Conservation (phyloP, 2,329 filamentous ascomycete species). For the Elsinoe fawcettii region DNA sequence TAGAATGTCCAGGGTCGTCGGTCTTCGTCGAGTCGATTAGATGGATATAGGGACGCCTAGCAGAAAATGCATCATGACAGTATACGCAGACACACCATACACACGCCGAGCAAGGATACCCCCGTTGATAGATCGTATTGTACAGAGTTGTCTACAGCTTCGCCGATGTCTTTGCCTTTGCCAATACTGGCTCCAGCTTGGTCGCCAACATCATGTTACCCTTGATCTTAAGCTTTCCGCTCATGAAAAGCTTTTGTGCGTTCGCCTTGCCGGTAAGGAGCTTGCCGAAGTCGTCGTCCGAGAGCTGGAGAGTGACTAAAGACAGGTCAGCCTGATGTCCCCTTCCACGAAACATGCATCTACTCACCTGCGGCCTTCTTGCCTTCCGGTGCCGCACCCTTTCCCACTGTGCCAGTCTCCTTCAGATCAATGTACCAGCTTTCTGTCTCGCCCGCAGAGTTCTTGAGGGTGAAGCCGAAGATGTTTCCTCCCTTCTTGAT, state of each 20-base stretch:
- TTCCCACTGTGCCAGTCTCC: constrained; percentile 72
- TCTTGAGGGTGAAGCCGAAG: constrained; percentile 90
- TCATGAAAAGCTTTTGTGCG: constrained; percentile 93
- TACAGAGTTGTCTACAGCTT: constrained; percentile 58
- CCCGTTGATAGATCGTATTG: background rate
- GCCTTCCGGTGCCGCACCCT: constrained; percentile 59
- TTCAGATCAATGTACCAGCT: constrained; percentile 96
- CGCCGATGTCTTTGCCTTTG: constrained; percentile 75
- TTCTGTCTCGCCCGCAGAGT: constrained; percentile 67
- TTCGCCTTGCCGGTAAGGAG: constrained; percentile 83
- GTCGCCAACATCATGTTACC: constrained; percentile 98
- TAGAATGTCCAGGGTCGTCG: constrained; percentile 27
- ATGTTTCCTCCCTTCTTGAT: constrained; percentile 82
- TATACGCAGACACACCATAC: background rate
- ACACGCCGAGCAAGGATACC: background rate
- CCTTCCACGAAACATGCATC: background rate
- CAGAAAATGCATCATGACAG: background rate
- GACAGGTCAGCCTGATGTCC: background rate
- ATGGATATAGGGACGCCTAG: background rate
- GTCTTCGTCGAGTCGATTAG: constrained; percentile 27
- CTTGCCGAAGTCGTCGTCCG: constrained; percentile 77
- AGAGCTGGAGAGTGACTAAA: constrained; percentile 74
- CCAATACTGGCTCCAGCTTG: constrained; percentile 86
- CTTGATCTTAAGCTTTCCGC: constrained; percentile 97
- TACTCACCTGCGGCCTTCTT: constrained; percentile 72